phyloP scores from a whole-genome alignment of 148 eudicot species.

The Fagopyrum homotropicum region DNA sequence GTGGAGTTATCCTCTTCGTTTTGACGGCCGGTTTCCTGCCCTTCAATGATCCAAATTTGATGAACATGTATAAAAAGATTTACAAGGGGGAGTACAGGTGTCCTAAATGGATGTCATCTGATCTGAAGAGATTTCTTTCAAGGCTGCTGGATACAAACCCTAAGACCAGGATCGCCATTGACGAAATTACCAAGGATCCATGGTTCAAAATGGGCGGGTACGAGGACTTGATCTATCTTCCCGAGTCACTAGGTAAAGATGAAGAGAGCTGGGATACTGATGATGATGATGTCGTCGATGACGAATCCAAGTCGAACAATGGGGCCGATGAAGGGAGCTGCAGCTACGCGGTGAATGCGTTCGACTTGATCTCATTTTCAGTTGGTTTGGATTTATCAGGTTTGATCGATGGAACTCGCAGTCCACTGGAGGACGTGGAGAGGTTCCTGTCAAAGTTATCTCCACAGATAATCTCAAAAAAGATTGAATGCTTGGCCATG shows the following conservation, averaged over 20 bases:
- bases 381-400: conserved; percentile 48
- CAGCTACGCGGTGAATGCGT: conserved; percentile 33
- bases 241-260: conserved; percentile 11
- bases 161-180: conserved; percentile 42
- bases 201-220: conserved; percentile 47
- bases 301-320: not conserved
- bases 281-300: conserved; percentile 11
- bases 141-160: conserved; percentile 62
- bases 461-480: conserved; percentile 33
- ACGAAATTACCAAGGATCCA: conserved; percentile 48
- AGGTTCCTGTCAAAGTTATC: conserved; percentile 30
- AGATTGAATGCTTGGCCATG: conserved; percentile 22
- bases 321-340: conserved; percentile 2
- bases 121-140: conserved; percentile 38
- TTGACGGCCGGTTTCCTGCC: conserved; percentile 64
- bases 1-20: conserved; percentile 65
- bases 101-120: conserved; percentile 64
- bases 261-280: conserved; percentile 6
- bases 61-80: conserved; percentile 67
- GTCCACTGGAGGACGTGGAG: conserved; percentile 26
- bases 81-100: conserved; percentile 65
- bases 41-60: conserved; percentile 65
- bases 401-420: conserved; percentile 22
- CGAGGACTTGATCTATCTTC: conserved; percentile 26
- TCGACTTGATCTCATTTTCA: conserved; percentile 52